Conservation (phyloP, 192 early-diverging fungal genomes). For the Funneliformis mosseae region DNA sequence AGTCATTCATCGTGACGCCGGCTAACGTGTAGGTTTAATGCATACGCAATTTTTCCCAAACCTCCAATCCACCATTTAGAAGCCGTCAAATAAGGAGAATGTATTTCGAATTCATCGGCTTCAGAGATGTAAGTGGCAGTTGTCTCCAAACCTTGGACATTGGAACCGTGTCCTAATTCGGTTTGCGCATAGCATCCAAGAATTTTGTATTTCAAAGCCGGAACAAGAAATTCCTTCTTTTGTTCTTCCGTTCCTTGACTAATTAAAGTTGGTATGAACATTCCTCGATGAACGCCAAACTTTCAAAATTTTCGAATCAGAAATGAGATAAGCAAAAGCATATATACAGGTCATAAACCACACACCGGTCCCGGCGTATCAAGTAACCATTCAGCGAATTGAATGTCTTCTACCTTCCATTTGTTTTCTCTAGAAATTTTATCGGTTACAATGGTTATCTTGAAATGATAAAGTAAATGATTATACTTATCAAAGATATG, state of each 20-base stretch:
- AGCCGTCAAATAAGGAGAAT: slow-evolving; percentile 75
- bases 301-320: background rate
- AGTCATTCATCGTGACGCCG: background rate
- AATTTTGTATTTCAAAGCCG: slow-evolving; percentile 71
- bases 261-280: slow-evolving; percentile 84
- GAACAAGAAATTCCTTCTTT: slow-evolving; percentile 72
- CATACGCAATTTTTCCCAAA: slow-evolving; percentile 66
- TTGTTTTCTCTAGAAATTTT: background rate
- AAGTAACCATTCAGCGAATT: background rate
- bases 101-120: slow-evolving; percentile 85
- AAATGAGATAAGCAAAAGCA: background rate
- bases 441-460: too few species aligned
- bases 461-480: background rate
- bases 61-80: slow-evolving; percentile 91
- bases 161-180: slow-evolving; percentile 78
- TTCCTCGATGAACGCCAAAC: slow-evolving; percentile 73
- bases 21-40: background rate
- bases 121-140: slow-evolving; percentile 81
- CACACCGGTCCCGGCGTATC: background rate
- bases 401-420: background rate
- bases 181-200: slow-evolving; percentile 89
- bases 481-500: background rate
- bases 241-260: slow-evolving; percentile 79
- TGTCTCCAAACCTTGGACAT: slow-evolving; percentile 88
- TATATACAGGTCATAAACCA: slow-evolving; percentile 1